Conservation (phyloP, 176 grass and related monocot genomes). For the Ensete glaucum region DNA sequence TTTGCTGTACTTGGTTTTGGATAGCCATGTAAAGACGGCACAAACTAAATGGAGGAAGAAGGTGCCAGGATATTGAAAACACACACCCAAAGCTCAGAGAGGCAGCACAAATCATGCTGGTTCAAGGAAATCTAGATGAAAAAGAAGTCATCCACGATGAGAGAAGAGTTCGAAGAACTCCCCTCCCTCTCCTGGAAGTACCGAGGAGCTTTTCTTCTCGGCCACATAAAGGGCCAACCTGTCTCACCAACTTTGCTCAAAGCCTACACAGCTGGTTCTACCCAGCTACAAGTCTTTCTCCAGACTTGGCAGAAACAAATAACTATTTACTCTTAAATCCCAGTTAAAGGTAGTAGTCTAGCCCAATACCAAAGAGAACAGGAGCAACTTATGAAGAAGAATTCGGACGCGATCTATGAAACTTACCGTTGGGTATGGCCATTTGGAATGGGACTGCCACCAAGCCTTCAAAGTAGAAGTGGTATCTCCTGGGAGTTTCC, state of each 20-base stretch:
- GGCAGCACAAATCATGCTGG: background rate
- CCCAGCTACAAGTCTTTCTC: too few relatives aligned
- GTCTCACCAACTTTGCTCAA: too few relatives aligned
- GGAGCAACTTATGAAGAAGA: too few relatives aligned
- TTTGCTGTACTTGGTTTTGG: background rate
- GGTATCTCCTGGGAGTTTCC: constrained; percentile 16
- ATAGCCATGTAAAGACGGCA: background rate
- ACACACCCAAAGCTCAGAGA: background rate
- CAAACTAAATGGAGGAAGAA: background rate
- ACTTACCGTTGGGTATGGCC: constrained; percentile 21
- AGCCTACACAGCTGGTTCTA: too few relatives aligned
- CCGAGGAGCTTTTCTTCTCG: too few relatives aligned
- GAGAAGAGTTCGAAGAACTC: too few relatives aligned
- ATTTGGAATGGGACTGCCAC: constrained; percentile 23
- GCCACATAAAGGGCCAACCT: too few relatives aligned
- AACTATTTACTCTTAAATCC: background rate
- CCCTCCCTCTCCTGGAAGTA: too few relatives aligned
- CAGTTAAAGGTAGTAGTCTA: too few relatives aligned
- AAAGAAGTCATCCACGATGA: too few relatives aligned
- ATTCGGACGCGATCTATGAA: background rate
- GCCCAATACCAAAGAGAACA: too few relatives aligned
- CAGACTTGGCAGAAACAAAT: background rate
- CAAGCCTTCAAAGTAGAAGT: constrained; percentile 12
- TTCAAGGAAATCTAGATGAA: too few relatives aligned
- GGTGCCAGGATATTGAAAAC: background rate